A percentile compares a stretch with the other conserved stretches of the same genome.
phyloP scores from a whole-genome alignment of 2,329 filamentous ascomycete species.

The Aureobasidium sp. region DNA sequence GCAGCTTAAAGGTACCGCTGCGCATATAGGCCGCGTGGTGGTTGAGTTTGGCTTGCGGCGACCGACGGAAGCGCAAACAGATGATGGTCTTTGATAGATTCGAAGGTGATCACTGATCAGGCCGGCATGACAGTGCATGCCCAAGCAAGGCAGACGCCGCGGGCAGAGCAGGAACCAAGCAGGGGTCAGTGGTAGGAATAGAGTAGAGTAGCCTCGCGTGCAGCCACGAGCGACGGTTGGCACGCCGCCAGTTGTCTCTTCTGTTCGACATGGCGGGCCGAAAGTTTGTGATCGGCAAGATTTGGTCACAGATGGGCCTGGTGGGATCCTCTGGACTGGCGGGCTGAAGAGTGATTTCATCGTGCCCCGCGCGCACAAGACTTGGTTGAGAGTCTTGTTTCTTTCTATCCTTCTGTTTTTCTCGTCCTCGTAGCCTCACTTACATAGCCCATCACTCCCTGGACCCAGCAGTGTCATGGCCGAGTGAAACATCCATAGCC shows the following conservation, averaged over 20 bases:
- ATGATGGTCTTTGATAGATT: background rate
- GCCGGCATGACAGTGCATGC: background rate
- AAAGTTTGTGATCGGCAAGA: conserved; percentile 3
- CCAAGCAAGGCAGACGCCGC: background rate
- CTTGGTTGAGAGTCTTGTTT: conserved; percentile 7
- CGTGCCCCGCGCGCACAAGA: conserved; percentile 8
- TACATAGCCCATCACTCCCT: background rate
- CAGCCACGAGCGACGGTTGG: background rate
- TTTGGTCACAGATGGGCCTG: background rate
- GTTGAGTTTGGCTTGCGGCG: background rate
- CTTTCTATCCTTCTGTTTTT: background rate
- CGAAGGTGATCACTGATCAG: background rate
- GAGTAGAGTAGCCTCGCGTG: background rate
- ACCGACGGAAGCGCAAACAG: background rate
- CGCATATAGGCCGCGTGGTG: background rate
- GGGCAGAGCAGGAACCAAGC: background rate
- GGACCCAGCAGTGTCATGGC: background rate
- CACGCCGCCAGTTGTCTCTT: background rate
- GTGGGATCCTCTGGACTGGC: conserved; percentile 2
- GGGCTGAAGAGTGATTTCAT: conserved; percentile 9
- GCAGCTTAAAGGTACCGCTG: background rate
- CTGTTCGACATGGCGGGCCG: conserved; percentile 1
- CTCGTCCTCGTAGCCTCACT: background rate
- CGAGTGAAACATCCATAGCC: background rate
- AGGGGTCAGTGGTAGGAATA: background rate